phyloP scores from a whole-genome alignment of 441 rosid species.

The Populus hybrid region DNA sequence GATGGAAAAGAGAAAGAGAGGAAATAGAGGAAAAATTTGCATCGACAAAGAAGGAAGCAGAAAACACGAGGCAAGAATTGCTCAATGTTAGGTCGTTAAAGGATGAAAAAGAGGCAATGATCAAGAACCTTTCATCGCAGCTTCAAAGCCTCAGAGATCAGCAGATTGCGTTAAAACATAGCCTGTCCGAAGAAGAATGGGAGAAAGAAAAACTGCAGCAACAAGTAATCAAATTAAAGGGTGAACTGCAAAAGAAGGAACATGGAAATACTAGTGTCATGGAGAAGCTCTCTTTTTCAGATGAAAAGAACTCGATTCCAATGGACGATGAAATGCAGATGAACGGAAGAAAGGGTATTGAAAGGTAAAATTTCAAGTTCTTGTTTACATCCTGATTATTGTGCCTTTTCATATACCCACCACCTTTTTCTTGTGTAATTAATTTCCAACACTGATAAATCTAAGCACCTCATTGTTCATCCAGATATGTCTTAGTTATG shows the following conservation, averaged over 20 bases:
- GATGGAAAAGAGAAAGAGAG: conserved; percentile 55
- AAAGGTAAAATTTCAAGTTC: conserved; percentile 34
- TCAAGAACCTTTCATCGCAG: conserved; percentile 50
- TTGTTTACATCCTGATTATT: neutral
- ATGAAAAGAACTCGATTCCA: conserved; percentile 10
- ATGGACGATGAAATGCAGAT: neutral
- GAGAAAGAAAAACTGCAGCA: conserved; percentile 62
- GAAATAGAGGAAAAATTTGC: conserved; percentile 42
- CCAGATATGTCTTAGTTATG: neutral
- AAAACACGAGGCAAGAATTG: conserved; percentile 48
- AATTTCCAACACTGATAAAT: neutral
- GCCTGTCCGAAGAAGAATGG: conserved; percentile 48
- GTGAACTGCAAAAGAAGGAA: conserved; percentile 52
- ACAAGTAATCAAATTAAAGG: conserved; percentile 47
- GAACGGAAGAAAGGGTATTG: conserved; percentile 8
- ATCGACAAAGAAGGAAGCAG: conserved; percentile 52
- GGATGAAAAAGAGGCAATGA: conserved; percentile 51
- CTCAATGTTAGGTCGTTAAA: conserved; percentile 36
- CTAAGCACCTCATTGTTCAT: neutral
- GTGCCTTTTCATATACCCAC: neutral
- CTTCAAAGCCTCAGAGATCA: conserved; percentile 46
- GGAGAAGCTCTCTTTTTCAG: conserved; percentile 16
- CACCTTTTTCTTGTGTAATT: neutral
- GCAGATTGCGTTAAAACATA: conserved; percentile 42
- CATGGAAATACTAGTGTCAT: conserved; percentile 29